Base-by-base conservation (phyloP, 106 monocot genomes). In the Ottelia alismoides region DNA sequence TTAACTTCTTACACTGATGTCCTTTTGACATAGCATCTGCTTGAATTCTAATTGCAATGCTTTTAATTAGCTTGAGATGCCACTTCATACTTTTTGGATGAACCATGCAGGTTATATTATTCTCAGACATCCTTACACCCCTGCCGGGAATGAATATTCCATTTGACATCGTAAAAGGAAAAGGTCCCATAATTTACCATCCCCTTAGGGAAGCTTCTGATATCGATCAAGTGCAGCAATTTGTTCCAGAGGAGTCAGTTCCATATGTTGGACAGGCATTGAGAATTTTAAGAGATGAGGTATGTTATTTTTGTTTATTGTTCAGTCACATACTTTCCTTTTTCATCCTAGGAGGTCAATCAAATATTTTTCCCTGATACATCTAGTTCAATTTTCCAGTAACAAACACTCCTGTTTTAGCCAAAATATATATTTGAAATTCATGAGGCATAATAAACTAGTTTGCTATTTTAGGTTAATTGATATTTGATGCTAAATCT, bases 141-240 rank as follows among this genome's bases (percentile, higher is more conserved):
- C 78, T 94, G 53, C 69, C 93, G 57, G 93, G 93, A 28, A 94
- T 94, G 93, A 88, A 88, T 51, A 94, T 94, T 68, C 84, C 93
- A 59, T 94, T 94, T 73, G 93, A 94, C 78, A 94, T 94, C 57
- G 81, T 94, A 16, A 88, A 94, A 65, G 93, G 93, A 51, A 94
- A 94, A 78, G 93, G 88, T 17, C 88, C 93, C 31, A 60, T 94
- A 19, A 88, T 94, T 65, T 78, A 84, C 48, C 54, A 55, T 63
- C 93, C 93, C 45, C 25, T 94, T 46, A 75, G 78, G 51, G 78
- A 80, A 70, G 68, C 78, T 61, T 64, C 40, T 47, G 93, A 88
- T 63, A 78, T 88, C 58, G 80, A 75, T 70, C 56, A 81, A 78
- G 93, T 94, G 53, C 73, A 49, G 55, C 84, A 84, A 22, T 84